Evolutionary conservation across 2,329 filamentous ascomycete genomes (phyloP), one percentile per base, ranked within the genome.

Genomic region (Aureobasidium sp.): DNA sequence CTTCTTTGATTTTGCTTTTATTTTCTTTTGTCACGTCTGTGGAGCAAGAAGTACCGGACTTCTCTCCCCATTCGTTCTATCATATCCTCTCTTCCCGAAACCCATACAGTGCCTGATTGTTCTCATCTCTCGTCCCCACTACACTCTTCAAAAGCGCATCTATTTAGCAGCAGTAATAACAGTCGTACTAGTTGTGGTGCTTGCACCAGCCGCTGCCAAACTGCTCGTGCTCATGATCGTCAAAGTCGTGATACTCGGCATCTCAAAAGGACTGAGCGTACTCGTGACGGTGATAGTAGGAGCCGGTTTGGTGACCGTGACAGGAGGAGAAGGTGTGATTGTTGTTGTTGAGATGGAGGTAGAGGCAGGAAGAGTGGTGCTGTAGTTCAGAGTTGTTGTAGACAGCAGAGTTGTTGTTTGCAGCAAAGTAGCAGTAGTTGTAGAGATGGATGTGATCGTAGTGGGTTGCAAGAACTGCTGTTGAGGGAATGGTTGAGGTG

Each of bases 251-350:
- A 65, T 59, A 5, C 27, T 39, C 3, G 63, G 63, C 21, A 61
- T 37, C 4, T 44, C 16, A 7, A 32, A 59, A 41, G 34, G 51
- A 21, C 21, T 58, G 13, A 47, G 25, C 3, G 64, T 65, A 16
- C 47, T 61, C 11, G 62, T 39, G 13, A 62, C 41, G 4, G 62
- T 64, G 7, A 59, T 32, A 1, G 64, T 65, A 8, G 64, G 64
- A n/a, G 50, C 50, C 2, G 62, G 58, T 10, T 55, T 57, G 3
- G 64, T 65, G 14, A 65, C 64, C 2, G 62, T 64, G 16, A 61
- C 59, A 1, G 61, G 45, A 8, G 39, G 51, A 2, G 49, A 25
- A 2, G 61, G 39, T 7, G 42, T 14, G 1, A 41, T 14, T 1
- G 36, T 32, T 1, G 41, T 11, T 11, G 21, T 21, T 21, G 21